Evolutionary conservation across 148 eudicot genomes (phyloP).

Genomic region (Hydrangea macrophylla): DNA sequence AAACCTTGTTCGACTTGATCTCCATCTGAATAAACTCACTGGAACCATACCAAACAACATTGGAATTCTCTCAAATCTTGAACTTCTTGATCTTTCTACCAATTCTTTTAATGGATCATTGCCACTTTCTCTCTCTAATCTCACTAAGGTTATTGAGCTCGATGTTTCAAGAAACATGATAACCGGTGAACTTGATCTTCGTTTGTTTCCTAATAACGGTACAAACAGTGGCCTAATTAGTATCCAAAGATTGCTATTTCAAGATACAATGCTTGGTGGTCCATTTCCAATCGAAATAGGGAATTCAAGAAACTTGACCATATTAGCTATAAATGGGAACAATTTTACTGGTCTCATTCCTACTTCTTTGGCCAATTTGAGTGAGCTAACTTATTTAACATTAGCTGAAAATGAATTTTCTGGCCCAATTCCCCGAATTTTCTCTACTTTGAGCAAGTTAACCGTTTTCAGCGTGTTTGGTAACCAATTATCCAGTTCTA

Average conservation of each 20-base stretch:
- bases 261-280: neutral
- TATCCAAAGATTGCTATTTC: neutral
- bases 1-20: constrained; percentile 5
- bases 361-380: no score
- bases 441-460: constrained; percentile 1
- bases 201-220: neutral
- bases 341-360: neutral
- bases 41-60: neutral
- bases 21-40: neutral
- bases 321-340: neutral
- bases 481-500: neutral
- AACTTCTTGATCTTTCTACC: constrained; percentile 5
- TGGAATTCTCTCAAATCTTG: neutral
- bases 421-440: neutral
- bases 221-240: neutral
- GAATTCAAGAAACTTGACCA: neutral
- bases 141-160: neutral
- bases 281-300: neutral
- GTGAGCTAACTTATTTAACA: neutral
- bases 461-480: neutral
- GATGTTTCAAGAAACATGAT: neutral
- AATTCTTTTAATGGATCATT: neutral
- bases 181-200: constrained; percentile 3
- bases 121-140: constrained; percentile 3
- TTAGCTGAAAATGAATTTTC: neutral